Base-by-base conservation (phyloP, 768 basidiomycete genomes). In the Panus rudis region DNA sequence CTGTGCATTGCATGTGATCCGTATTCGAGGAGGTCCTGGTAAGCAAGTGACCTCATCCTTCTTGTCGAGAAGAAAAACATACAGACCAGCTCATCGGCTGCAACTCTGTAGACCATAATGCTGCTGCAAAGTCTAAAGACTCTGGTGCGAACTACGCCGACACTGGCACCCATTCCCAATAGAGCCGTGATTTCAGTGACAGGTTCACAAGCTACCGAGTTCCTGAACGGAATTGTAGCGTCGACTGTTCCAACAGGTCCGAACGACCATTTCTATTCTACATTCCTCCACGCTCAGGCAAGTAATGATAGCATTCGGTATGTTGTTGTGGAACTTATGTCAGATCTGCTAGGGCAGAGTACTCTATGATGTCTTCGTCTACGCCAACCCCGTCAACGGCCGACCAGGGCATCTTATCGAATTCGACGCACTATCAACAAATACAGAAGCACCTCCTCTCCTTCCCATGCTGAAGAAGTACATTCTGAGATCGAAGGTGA, bases 401-500 rank as follows among this genome's bases (percentile, higher is more conserved):
- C 61, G 69, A 17, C 63, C 61, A 13, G 76, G 74, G 14, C 89
- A 82, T 57, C 62, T 90, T 35, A 60, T 89, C 46, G 88, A 90
- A 57, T 79, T 82, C 55, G 80, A 92, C 59, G n/a, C n/a, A n/a
- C n/a, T n/a, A n/a, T 63, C 76, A 10, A 67, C 78, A 37, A 60
- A 73, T 1, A 73, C 81, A 30, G 75, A 80, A 50, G 73, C 76
- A 6, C 71, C 74, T 1, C 62, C 83, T 0, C 68, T 96, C 22
- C 61, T 81, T 12, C 57, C 79, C n/a, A 66, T 85, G 45, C 70
- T 98, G 49, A 92, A 89, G 56, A 80, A 82, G 11, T 88, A 85
- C 61, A 73, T 93, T 30, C 75, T 99, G 1, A 83, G 94, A 4
- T 84, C 92, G 12, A 93, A 90, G 57, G 90, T 97, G 27, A 84